Conservation (phyloP, 75 land plant genomes). For the Selaginella moellendorffii region DNA sequence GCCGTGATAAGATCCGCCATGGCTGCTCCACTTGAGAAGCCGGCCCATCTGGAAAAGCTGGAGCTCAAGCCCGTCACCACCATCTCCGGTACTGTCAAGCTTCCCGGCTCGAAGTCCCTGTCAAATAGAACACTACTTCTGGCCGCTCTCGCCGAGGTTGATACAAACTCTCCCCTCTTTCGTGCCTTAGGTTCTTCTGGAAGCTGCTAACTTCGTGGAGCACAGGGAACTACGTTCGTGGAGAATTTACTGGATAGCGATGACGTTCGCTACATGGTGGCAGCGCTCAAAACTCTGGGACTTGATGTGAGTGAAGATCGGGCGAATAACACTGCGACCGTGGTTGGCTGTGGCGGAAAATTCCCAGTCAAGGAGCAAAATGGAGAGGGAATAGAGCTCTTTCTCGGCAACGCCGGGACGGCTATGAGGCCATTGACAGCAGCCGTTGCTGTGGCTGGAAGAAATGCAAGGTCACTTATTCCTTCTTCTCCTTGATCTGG, state of each 20-base stretch:
- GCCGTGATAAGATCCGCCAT: background rate
- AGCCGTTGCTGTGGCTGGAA: slow-evolving; percentile 89
- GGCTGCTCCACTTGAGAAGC: slow-evolving; percentile 31
- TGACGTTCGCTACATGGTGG: slow-evolving; percentile 88
- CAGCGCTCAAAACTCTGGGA: slow-evolving; percentile 67
- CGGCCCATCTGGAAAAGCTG: slow-evolving; percentile 39
- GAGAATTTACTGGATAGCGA: slow-evolving; percentile 88
- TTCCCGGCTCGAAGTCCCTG: slow-evolving; percentile 92
- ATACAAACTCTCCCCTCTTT: background rate
- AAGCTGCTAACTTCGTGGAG: no score
- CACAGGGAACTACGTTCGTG: slow-evolving; percentile 86
- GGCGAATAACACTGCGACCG: slow-evolving; percentile 33
- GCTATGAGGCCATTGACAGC: slow-evolving; percentile 98
- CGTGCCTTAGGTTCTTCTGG: no score
- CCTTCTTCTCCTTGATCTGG: no score
- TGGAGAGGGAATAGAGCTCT: slow-evolving; percentile 39
- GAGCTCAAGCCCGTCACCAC: slow-evolving; percentile 65
- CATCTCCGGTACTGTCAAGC: slow-evolving; percentile 57
- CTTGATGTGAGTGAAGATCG: slow-evolving; percentile 54
- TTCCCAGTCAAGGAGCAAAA: slow-evolving; percentile 57
- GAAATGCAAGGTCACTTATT: slow-evolving; percentile 50
- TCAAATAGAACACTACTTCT: slow-evolving; percentile 90
- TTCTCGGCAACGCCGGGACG: slow-evolving; percentile 95
- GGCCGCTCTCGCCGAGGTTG: slow-evolving; percentile 87
- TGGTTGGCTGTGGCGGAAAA: slow-evolving; percentile 63